Percentiles rank a stretch among this genome's conserved stretches.
Evolutionary conservation across 2,329 filamentous ascomycete genomes (phyloP).

Genomic region (Pyricularia sp.): DNA sequence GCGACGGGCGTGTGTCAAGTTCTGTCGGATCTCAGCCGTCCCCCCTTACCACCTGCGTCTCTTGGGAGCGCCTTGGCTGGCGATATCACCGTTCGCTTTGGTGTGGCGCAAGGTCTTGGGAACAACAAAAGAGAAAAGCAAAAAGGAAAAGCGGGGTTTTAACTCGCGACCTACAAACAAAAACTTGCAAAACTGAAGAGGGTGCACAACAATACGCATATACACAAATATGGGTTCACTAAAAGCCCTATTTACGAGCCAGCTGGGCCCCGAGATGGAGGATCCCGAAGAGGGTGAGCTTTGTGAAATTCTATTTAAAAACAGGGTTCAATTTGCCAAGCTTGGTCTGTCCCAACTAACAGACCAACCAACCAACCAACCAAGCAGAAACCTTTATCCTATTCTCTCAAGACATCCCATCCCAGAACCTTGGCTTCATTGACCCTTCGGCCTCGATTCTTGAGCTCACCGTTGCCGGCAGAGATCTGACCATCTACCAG

Average conservation of each 20-base stretch:
- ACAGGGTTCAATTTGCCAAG: background rate
- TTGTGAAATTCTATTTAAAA: background rate
- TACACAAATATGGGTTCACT: background rate
- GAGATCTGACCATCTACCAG: conserved; percentile 66
- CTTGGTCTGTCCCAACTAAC: background rate
- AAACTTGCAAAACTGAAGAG: background rate
- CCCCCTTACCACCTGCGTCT: conserved; percentile 3
- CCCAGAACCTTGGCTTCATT: conserved; percentile 73
- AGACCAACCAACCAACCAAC: conserved; percentile 29
- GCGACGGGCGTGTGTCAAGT: background rate
- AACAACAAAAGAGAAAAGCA: background rate
- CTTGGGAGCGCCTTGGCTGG: background rate
- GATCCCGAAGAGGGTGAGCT: conserved; percentile 34
- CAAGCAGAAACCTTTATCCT: conserved; percentile 69
- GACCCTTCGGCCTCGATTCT: conserved; percentile 54
- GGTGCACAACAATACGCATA: background rate
- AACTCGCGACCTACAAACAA: no score
- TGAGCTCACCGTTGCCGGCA: conserved; percentile 50
- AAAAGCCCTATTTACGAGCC: background rate
- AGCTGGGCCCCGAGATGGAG: conserved; percentile 29
- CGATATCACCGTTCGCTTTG: background rate
- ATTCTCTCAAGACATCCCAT: conserved; percentile 64
- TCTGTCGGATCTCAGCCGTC: background rate
- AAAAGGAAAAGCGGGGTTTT: background rate
- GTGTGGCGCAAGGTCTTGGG: background rate